Percentiles rank a stretch among this genome's conserved stretches.
Evolutionary conservation across 192 early-diverging fungal genomes (phyloP).

Genomic region (Entomortierella beljakovae): DNA sequence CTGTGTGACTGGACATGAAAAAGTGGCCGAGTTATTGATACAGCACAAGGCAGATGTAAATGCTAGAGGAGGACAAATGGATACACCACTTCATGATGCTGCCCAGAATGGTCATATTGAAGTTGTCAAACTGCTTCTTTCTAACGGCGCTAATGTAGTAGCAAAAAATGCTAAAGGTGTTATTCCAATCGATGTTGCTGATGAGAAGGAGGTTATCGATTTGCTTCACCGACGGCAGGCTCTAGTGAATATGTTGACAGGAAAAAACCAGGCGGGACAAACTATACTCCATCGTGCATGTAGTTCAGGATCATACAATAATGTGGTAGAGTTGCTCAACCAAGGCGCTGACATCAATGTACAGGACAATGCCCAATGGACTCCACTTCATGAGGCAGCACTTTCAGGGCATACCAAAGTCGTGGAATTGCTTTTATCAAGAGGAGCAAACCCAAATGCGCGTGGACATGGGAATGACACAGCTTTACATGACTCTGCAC

Average conservation of each 20-base stretch:
- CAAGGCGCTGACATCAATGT: constrained; percentile 76
- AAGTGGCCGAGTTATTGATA: constrained; percentile 60
- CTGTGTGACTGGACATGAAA: constrained; percentile 59
- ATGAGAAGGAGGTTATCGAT: constrained; percentile 56
- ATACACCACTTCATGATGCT: constrained; percentile 81
- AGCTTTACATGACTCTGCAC: constrained; percentile 75
- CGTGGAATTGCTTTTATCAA: constrained; percentile 59
- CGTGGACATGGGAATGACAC: constrained; percentile 70
- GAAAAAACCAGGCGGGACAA: constrained; percentile 58
- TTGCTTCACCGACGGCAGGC: constrained; percentile 52
- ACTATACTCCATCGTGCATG: constrained; percentile 64
- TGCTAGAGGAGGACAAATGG: constrained; percentile 70
- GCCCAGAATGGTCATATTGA: constrained; percentile 61
- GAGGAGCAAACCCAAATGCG: constrained; percentile 70
- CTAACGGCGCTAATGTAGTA: constrained; percentile 67
- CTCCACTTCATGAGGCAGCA: constrained; percentile 68
- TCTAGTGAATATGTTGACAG: constrained; percentile 49
- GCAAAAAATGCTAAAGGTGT: constrained; percentile 59
- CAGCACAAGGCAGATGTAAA: constrained; percentile 61
- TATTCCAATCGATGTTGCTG: constrained; percentile 58
- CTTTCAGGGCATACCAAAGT: constrained; percentile 58
- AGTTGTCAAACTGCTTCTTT: constrained; percentile 59
- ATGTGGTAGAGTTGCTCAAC: constrained; percentile 59
- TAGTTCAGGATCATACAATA: constrained; percentile 62
- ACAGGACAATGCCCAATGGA: constrained; percentile 74